A percentile compares a stretch with the other conserved stretches of the same genome.
Evolutionary conservation across 768 basidiomycete species (phyloP).

Genomic region (Vararia minispora): DNA sequence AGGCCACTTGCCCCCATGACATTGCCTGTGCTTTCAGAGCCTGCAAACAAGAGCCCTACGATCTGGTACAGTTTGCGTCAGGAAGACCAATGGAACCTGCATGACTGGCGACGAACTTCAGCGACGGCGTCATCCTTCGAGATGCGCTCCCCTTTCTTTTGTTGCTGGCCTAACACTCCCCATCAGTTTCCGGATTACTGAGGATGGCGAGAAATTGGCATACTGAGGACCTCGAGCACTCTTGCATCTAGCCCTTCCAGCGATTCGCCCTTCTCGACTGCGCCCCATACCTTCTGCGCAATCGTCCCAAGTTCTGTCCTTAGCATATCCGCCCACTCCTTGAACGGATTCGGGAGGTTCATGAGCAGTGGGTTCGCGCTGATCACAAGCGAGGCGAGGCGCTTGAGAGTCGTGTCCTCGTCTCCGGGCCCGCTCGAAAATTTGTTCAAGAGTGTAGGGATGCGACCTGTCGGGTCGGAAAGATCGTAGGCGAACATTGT

Average conservation of each 20-base stretch:
- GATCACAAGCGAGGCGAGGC: background rate
- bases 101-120: constrained; percentile 1
- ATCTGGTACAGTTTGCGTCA: constrained; percentile 5
- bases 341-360: constrained; percentile 6
- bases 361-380: constrained; percentile 6
- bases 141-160: background rate
- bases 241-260: constrained; percentile 6
- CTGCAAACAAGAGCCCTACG: constrained; percentile 6
- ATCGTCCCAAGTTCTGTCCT: constrained; percentile 7
- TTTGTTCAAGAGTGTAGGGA: constrained; percentile 8
- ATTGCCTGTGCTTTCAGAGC: constrained; percentile 7
- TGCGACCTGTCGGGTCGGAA: background rate
- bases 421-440: constrained; percentile 8
- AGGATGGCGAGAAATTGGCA: background rate
- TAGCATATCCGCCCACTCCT: constrained; percentile 2
- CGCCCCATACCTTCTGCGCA: constrained; percentile 8
- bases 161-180: background rate
- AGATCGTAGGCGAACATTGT: constrained; percentile 9
- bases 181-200: background rate
- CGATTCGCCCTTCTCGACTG: background rate
- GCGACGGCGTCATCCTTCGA: constrained; percentile 6
- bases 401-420: background rate
- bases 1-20: constrained; percentile 3
- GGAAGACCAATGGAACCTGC: background rate
- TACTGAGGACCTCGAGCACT: constrained; percentile 5